Percentiles rank a stretch among this genome's conserved stretches.
phyloP scores from a whole-genome alignment of 2,329 filamentous ascomycete species.

The Coleophoma eucalyptorum region DNA sequence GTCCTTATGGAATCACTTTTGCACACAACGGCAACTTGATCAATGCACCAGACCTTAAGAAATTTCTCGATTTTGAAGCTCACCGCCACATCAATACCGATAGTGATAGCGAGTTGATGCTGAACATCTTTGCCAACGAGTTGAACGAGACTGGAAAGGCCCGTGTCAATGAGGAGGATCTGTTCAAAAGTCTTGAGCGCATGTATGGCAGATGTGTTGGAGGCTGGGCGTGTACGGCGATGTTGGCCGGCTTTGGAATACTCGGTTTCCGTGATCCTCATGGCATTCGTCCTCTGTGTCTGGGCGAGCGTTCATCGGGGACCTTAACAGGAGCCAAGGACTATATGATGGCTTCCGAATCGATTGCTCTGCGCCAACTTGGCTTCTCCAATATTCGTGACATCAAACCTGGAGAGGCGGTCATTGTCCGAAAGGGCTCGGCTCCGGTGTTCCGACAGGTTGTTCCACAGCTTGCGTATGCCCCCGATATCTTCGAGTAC shows the following conservation, averaged over 20 bases:
- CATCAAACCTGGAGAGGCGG: conserved; percentile 78
- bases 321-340: conserved; percentile 63
- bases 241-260: conserved; percentile 78
- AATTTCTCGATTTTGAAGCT: conserved; percentile 39
- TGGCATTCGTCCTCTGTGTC: conserved; percentile 77
- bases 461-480: conserved; percentile 62
- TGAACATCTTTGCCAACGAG: conserved; percentile 85
- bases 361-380: conserved; percentile 76
- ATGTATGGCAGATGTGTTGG: conserved; percentile 74
- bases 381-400: conserved; percentile 75
- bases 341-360: conserved; percentile 91
- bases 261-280: conserved; percentile 77
- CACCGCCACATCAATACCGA: conserved; percentile 65
- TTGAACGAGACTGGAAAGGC: conserved; percentile 78
- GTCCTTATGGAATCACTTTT: conserved; percentile 77
- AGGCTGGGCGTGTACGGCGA: conserved; percentile 75
- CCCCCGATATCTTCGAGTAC: conserved; percentile 83
- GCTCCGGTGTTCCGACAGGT: conserved; percentile 74
- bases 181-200: conserved; percentile 66
- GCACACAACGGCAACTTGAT: conserved; percentile 88
- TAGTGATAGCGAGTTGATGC: conserved; percentile 80
- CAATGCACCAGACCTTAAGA: conserved; percentile 64
- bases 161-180: conserved; percentile 73
- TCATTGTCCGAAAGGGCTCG: conserved; percentile 77
- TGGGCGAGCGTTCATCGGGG: conserved; percentile 69